A percentile compares a stretch with the other conserved stretches of the same genome.
Evolutionary conservation across 2,329 filamentous ascomycete genomes (phyloP).

Genomic region (Aspergillus versicolor): DNA sequence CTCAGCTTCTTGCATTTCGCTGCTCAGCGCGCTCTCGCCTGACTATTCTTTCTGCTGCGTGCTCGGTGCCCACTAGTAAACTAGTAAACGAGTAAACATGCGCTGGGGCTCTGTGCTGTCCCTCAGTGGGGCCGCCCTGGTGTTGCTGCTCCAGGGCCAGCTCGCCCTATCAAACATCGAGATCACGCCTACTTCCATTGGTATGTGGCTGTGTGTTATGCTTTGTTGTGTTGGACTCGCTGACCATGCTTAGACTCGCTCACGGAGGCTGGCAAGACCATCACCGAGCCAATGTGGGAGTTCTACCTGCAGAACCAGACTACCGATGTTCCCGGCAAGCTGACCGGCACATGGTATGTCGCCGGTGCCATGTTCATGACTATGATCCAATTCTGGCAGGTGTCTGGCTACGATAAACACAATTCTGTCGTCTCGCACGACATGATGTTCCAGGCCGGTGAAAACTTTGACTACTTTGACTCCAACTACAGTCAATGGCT

Average conservation of each 20-base stretch:
- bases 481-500: conserved; percentile 44
- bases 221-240: no score
- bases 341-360: conserved; percentile 55
- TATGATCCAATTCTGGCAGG: conserved; percentile 78
- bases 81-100: neutral
- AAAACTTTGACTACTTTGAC: conserved; percentile 73
- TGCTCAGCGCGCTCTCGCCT: neutral
- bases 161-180: conserved; percentile 2
- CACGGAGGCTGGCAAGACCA: conserved; percentile 23
- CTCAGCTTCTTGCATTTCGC: conserved; percentile 1
- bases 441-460: conserved; percentile 69
- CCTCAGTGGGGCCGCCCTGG: conserved; percentile 11
- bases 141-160: conserved; percentile 8
- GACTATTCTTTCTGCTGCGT: neutral
- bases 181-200: conserved; percentile 1
- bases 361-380: conserved; percentile 66
- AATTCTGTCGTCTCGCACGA: conserved; percentile 66
- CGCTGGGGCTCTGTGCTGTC: conserved; percentile 8
- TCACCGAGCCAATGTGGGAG: conserved; percentile 31
- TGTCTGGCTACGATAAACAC: conserved; percentile 69
- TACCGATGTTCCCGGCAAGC: conserved; percentile 31
- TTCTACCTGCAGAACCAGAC: conserved; percentile 29
- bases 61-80: neutral
- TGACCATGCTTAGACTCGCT: conserved; percentile 19
- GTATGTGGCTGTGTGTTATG: neutral